Evolutionary conservation across 345 rosid species (phyloP).

Genomic region (Rhodomyrtus tomentosa): DNA sequence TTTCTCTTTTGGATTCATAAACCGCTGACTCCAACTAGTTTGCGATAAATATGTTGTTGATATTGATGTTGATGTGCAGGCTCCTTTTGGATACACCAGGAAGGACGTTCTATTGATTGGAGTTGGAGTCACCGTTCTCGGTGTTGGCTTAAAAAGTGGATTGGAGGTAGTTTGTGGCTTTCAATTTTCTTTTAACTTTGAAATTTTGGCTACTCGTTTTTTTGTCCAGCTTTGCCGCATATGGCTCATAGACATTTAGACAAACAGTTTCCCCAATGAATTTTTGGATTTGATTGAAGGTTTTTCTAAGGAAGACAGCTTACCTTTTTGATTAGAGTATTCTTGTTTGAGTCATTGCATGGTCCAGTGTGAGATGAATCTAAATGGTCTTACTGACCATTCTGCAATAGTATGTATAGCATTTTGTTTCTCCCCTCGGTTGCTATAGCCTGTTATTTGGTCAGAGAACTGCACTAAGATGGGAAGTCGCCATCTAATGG

Average conservation of each 20-base stretch:
- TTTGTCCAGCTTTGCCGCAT: background rate
- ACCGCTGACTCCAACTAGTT: too few relatives aligned
- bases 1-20: too few relatives aligned
- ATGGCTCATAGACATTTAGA: background rate
- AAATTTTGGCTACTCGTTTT: background rate
- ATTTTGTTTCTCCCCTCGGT: background rate
- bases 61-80: too few relatives aligned
- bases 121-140: slow-evolving; percentile 64
- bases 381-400: background rate
- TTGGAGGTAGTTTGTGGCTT: slow-evolving; percentile 45
- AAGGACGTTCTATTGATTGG: slow-evolving; percentile 91
- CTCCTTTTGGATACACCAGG: slow-evolving; percentile 81
- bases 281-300: background rate
- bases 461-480: background rate
- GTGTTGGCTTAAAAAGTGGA: slow-evolving; percentile 76
- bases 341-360: background rate
- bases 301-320: background rate
- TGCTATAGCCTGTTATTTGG: background rate
- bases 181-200: background rate
- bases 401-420: background rate
- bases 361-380: background rate
- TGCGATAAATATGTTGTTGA: too few relatives aligned
- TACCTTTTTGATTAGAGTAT: background rate
- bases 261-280: background rate
- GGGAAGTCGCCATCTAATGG: background rate